A percentile compares a stretch with the other conserved stretches of the same genome.
Evolutionary conservation across 2,329 filamentous ascomycete genomes (phyloP).

Genomic region (Aureobasidium sp.): DNA sequence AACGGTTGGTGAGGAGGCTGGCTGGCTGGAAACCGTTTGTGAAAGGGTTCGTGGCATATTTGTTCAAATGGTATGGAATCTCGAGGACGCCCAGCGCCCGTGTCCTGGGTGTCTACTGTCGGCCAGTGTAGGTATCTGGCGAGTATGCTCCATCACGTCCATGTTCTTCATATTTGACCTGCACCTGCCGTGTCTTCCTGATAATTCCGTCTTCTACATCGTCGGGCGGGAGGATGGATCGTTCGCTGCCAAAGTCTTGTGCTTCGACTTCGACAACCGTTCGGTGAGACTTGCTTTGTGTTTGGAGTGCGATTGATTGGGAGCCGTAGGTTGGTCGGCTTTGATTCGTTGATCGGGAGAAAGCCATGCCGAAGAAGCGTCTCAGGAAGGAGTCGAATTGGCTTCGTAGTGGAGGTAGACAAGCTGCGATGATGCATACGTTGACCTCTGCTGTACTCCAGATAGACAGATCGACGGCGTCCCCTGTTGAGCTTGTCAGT

Average conservation of each 20-base stretch:
- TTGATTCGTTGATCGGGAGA: not conserved
- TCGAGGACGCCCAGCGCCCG: not conserved
- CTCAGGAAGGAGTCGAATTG: conserved; percentile 13
- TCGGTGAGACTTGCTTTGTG: not conserved
- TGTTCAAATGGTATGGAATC: not conserved
- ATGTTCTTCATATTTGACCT: not conserved
- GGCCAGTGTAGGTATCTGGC: not conserved
- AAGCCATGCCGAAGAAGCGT: conserved; percentile 8
- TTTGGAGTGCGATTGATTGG: not conserved
- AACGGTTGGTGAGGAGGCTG: not conserved
- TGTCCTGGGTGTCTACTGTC: not conserved
- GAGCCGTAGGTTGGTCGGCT: not conserved
- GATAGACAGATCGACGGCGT: conserved; percentile 14
- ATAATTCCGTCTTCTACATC: conserved; percentile 4
- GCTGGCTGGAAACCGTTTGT: not conserved
- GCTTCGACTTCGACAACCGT: not conserved
- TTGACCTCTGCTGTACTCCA: conserved; percentile 14
- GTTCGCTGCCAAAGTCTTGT: conserved; percentile 2
- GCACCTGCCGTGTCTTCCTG: conserved; percentile 1
- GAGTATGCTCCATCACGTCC: not conserved
- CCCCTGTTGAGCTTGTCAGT: not conserved
- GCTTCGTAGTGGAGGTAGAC: conserved; percentile 13
- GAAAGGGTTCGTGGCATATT: not conserved
- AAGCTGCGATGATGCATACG: conserved; percentile 16
- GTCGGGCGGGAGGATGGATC: not conserved